Conservation (phyloP, 805 yeast species). For the Saccharomycopsis sp. region DNA sequence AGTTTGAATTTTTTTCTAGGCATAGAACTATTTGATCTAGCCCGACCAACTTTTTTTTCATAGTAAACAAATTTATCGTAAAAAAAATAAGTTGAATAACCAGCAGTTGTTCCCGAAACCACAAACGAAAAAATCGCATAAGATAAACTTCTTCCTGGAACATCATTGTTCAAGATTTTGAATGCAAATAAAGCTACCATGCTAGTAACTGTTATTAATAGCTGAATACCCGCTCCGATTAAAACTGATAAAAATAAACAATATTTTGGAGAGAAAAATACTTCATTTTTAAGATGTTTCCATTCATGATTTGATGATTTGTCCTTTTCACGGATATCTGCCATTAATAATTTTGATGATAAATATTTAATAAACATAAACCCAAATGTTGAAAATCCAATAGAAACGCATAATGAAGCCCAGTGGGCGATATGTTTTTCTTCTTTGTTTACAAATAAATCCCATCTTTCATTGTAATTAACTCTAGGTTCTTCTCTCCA, state of each 20-base stretch:
- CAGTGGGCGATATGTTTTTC: conserved; percentile 54
- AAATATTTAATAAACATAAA: conserved; percentile 39
- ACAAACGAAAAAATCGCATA: conserved; percentile 51
- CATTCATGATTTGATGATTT: conserved; percentile 31
- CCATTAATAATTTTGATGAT: conserved; percentile 34
- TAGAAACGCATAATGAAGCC: conserved; percentile 64
- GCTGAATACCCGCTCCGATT: conserved; percentile 68
- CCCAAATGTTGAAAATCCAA: conserved; percentile 51
- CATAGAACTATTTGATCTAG: neutral
- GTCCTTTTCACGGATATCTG: conserved; percentile 20
- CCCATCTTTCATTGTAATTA: conserved; percentile 65
- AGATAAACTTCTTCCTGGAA: conserved; percentile 57
- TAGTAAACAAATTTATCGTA: conserved; percentile 38
- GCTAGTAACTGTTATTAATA: conserved; percentile 52
- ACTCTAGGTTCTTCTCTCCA: conserved; percentile 75
- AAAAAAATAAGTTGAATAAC: conserved; percentile 58
- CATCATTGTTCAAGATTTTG: conserved; percentile 50
- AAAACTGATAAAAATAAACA: conserved; percentile 43
- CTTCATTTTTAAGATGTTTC: conserved; percentile 45
- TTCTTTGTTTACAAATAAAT: conserved; percentile 51
- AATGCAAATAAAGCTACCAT: conserved; percentile 49
- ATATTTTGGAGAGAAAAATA: conserved; percentile 39
- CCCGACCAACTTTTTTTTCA: neutral
- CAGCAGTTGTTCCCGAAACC: conserved; percentile 63
- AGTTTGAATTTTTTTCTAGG: neutral